Base-by-base conservation (phyloP, 768 basidiomycete genomes). In the Auricularia sp. region DNA sequence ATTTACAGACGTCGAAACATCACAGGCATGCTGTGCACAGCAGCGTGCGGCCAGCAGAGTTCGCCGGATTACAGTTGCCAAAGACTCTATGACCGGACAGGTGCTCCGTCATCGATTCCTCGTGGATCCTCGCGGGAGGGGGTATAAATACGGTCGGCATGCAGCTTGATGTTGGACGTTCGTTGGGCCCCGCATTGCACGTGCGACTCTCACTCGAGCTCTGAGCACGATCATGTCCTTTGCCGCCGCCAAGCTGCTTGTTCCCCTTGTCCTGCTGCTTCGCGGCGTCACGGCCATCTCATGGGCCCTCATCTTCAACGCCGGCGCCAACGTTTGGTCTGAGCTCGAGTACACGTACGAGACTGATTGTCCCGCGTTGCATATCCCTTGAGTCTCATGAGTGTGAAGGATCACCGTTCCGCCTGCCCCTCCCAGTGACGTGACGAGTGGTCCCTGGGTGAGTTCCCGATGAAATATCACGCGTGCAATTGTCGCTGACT, bases 371-470 rank as follows among this genome's bases (percentile, higher is more conserved):
- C 12, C 39, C 29, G 29, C 29, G 29, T 29, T 29, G 29, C 29
- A 29, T 29, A 29, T 29, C 29, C 29, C 29, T 29, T 2, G 29
- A 29, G 29, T 29, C 29, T 29, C 29, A 29, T 29, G 29, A 29
- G 29, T 29, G 29, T 29, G 29, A n/a, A 62, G 61, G 16, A 62
- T 62, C 36, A 34, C 33, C 34, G 61, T 62, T 3, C 61, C 61
- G 10, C 39, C 36, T 5, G 61, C 42, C 4, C 61, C 61, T 16
- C 39, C 42, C 34, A n/a, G 42, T 10, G 36, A 34, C 5, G 61
- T 62, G 16, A 62, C 61, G 21, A 44, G 18, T 23, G 61, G 61
- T 34, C 61, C 61, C 10, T 62, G 61, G 61, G 47, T 51, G 29
- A 51, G 21, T 10, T 51, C 14, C 47, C 21, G 5, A 6, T 51